Evolutionary conservation across 208 protist species (phyloP), one percentile per base, ranked within the genome.

Genomic region (Trypanosoma vivax): DNA sequence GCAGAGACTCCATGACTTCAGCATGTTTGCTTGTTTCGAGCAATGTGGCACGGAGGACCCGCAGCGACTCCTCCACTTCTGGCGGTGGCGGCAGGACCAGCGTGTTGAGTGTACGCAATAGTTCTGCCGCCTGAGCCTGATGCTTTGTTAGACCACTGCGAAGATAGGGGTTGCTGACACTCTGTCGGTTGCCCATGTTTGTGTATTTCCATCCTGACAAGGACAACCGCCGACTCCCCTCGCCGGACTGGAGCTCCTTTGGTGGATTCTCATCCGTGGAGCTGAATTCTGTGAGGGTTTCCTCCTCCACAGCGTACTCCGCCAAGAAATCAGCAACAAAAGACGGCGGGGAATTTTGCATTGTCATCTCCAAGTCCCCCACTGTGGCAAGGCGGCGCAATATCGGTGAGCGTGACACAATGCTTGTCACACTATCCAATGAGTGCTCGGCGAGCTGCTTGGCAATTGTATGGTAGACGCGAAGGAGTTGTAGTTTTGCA

Each of bases 61-160:
- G 48, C 39, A 85, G 51, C 39, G 65, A 79, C 37, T 57, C 64
- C 39, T 42, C 30, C 28, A 89, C 40, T 50, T 92, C 85, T 16
- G 85, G 72, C 18, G 85, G 76, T 10, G 58, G 45, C 0, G 79
- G 79, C 16, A 92, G 62, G 14, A 92, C 56, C 34, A 85, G 66
- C 24, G 73, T 54, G 31, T 50, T 21, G 5, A 89, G 55, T 28
- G 70, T 59, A 10, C 67, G 71, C 27, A 54, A 27, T 0, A 88
- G 47, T 11, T 89, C 76, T 29, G 64, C 60, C 9, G 73, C 68
- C 47, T 57, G 62, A 33, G 49, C 61, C n/a, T 63, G 50, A 34
- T 73, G 56, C 29, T 70, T 67, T n/a, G 50, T 59, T 0, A 56
- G 31, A 35, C 43, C 43, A 43, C 40, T 62, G 18, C 53, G 60